Percentiles rank a stretch among this genome's conserved stretches.
These are phyloP conservation scores for Pseudoneurospora amorphoporcata DNA, from an alignment of 495 filamentous ascomycete genomes.

Conservation along the genomic window DNA sequence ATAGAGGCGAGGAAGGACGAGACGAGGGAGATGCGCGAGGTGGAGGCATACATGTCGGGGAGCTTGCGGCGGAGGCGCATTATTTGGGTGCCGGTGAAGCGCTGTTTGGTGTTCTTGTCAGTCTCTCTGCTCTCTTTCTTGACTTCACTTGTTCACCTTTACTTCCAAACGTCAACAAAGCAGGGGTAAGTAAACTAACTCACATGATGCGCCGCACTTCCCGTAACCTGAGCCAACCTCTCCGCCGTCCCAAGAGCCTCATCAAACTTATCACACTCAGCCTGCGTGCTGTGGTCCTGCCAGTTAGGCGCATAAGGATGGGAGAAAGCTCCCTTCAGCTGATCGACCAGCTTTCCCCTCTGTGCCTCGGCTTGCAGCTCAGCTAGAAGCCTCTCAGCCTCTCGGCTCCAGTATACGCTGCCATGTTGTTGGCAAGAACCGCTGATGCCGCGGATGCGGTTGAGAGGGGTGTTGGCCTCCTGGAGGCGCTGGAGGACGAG, in stretches of 20 bases:
- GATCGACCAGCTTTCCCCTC: slow-evolving; percentile 43
- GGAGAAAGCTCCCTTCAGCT: slow-evolving; percentile 64
- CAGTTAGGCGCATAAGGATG: slow-evolving; percentile 89
- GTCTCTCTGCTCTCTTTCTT: neutral
- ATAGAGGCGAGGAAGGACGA: slow-evolving; percentile 92
- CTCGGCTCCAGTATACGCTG: slow-evolving; percentile 76
- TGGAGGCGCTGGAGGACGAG: slow-evolving; percentile 65
- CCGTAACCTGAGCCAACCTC: slow-evolving; percentile 65
- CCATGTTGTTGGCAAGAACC: slow-evolving; percentile 96
- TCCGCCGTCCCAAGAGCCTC: slow-evolving; percentile 51
- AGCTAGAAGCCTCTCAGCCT: slow-evolving; percentile 56
- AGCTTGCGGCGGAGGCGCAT: slow-evolving; percentile 71
- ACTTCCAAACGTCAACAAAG: neutral
- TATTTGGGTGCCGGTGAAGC: slow-evolving; percentile 97
- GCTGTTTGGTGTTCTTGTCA: slow-evolving; percentile 39
- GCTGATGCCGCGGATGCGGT: slow-evolving; percentile 68
- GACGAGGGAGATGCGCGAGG: slow-evolving; percentile 80
- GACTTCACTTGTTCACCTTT: neutral
- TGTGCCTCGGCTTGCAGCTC: slow-evolving; percentile 47
- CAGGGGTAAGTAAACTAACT: slow-evolving; percentile 15
- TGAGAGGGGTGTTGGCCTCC: slow-evolving; percentile 66
- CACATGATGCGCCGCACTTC: slow-evolving; percentile 91
- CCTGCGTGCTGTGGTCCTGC: slow-evolving; percentile 92
- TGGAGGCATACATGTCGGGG: slow-evolving; percentile 69
- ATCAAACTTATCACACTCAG: slow-evolving; percentile 84